phyloP scores from a whole-genome alignment of 1,284 basidiomycete genomes.

The Leccinum fuscescens region DNA sequence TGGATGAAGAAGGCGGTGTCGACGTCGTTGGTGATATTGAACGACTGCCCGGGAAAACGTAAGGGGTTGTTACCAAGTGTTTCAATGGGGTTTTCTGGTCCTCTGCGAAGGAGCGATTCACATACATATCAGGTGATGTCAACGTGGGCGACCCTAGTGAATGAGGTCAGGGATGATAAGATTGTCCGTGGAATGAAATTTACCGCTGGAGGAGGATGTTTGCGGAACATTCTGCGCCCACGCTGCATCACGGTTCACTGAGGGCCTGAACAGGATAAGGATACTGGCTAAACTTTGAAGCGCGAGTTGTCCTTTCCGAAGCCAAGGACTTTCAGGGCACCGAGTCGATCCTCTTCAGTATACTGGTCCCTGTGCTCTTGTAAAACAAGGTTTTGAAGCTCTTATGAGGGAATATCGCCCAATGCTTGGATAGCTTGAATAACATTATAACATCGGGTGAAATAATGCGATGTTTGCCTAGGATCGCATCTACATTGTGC shows the following conservation, averaged over 20 bases:
- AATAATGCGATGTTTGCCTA: conserved; percentile 56
- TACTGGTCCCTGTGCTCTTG: conserved; percentile 66
- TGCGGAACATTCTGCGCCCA: conserved; percentile 52
- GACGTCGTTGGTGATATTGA: conserved; percentile 72
- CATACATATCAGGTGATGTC: conserved; percentile 57
- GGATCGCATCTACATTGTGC: conserved; percentile 80
- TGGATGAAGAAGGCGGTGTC: conserved; percentile 63
- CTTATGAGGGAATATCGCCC: conserved; percentile 40
- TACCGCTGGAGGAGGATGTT: conserved; percentile 43
- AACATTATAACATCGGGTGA: conserved; percentile 54
- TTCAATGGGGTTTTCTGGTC: conserved; percentile 62
- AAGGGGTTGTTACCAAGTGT: conserved; percentile 56
- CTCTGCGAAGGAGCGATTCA: conserved; percentile 51
- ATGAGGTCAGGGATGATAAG: conserved; percentile 50
- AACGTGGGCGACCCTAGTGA: conserved; percentile 59
- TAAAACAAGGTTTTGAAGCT: conserved; percentile 54
- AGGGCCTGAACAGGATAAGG: conserved; percentile 46
- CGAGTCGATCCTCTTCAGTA: conserved; percentile 49
- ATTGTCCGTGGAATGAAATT: conserved; percentile 43
- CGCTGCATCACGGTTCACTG: conserved; percentile 47
- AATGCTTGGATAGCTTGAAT: conserved; percentile 47
- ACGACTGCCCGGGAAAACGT: conserved; percentile 65
- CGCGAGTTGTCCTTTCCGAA: conserved; percentile 58
- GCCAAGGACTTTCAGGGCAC: conserved; percentile 53
- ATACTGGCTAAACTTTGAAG: conserved; percentile 55